Evolutionary conservation across 2,329 filamentous ascomycete species (phyloP).

Genomic region (Fusarium fracticaudum): DNA sequence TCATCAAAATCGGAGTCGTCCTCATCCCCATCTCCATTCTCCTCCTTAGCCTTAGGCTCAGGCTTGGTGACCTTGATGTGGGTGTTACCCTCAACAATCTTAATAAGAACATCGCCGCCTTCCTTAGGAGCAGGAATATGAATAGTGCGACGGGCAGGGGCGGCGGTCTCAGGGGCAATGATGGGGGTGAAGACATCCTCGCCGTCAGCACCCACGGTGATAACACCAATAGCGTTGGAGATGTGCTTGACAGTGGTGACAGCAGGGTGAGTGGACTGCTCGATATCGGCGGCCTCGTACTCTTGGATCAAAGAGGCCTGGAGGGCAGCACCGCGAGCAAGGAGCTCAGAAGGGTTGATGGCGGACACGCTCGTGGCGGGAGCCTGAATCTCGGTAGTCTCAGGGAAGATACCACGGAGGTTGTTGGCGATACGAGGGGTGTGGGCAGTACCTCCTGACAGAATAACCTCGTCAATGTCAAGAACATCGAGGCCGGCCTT

Average conservation of each 20-base stretch:
- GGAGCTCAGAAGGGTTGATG: slow-evolving; percentile 93
- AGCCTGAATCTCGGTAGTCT: slow-evolving; percentile 79
- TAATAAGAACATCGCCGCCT: slow-evolving; percentile 88
- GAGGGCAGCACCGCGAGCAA: slow-evolving; percentile 89
- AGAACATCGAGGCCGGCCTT: slow-evolving; percentile 93
- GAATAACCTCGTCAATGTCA: slow-evolving; percentile 93
- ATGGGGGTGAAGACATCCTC: slow-evolving; percentile 82
- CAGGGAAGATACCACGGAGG: slow-evolving; percentile 81
- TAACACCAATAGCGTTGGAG: slow-evolving; percentile 85
- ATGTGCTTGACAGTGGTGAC: slow-evolving; percentile 95
- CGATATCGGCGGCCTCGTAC: slow-evolving; percentile 92
- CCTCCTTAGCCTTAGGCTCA: slow-evolving; percentile 76
- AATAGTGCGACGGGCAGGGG: slow-evolving; percentile 86
- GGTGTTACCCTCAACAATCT: slow-evolving; percentile 85
- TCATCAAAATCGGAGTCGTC: slow-evolving; percentile 70
- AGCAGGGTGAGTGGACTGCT: slow-evolving; percentile 94
- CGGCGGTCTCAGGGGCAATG: slow-evolving; percentile 85
- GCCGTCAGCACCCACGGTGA: slow-evolving; percentile 68
- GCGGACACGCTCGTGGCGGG: slow-evolving; percentile 81
- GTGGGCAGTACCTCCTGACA: slow-evolving; percentile 91
- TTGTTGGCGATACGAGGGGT: slow-evolving; percentile 91
- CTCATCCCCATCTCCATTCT: slow-evolving; percentile 71
- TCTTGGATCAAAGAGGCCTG: slow-evolving; percentile 95
- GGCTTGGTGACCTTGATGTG: slow-evolving; percentile 95
- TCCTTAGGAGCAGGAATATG: slow-evolving; percentile 80